Evolutionary conservation across 1,284 basidiomycete species (phyloP), one percentile per base, ranked within the genome.

Genomic region (Cyathus pygmaeus): DNA sequence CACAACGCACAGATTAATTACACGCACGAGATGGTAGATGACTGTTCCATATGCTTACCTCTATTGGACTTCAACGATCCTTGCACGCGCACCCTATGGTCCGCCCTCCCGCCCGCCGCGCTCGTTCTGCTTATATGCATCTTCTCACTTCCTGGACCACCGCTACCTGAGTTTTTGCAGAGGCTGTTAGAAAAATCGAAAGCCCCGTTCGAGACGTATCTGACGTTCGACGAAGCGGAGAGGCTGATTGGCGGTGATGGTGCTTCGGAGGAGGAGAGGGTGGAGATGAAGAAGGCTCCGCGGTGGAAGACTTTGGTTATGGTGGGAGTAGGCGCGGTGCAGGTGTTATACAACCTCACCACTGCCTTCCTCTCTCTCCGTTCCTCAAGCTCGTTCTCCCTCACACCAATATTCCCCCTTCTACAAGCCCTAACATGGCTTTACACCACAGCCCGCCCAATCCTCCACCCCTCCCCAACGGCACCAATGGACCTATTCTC

Each of bases 211-310:
- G 64, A 68, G n/a, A 67, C 76, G 3, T 90, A 83, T 66, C 60
- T 92, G n/a, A 82, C 85, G 0, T 75, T 91, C 3, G 71, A 78
- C 21, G 89, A 91, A 70, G 89, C 89, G 1, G 87, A 90, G 68
- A 85, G 83, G 0, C 70, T 36, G 9, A 36, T 88, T 4, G 75
- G 79, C 53, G 60, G 65, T 19, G 65, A 66, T 23, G 63, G 56
- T 19, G 60, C 54, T 33, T 68, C 74, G 26, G 68, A 76, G 27
- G 66, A 64, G 1, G 71, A 65, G 26, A 69, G 68, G 5, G 70
- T 72, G 10, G 72, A 72, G 5, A 72, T 69, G 27, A 63, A 46
- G 11, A 57, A 57, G 10, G 57, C 63, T 27, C 83, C 85, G 0
- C 74, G 88, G 4, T 89, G 89, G 88, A 83, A 85, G 47, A 86